Evolutionary conservation across 1,284 basidiomycete species (phyloP).

Genomic region (Malassezia brasiliensis): DNA sequence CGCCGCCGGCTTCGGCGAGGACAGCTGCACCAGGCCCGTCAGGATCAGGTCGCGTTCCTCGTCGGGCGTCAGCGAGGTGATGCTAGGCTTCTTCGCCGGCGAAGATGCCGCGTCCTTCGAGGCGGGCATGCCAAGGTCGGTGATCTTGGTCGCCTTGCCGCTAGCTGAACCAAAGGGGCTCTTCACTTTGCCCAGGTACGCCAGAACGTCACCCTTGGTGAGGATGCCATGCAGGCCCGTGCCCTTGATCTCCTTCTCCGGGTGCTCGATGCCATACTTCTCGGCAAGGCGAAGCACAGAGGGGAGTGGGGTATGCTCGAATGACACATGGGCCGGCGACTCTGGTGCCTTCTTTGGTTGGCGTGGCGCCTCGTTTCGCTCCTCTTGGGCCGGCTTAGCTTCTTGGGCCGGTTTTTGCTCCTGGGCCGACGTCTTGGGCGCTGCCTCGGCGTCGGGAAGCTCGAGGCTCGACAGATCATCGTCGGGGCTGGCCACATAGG

Average conservation of each 20-base stretch:
- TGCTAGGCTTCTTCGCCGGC: background rate
- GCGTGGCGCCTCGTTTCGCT: background rate
- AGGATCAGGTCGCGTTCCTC: conserved; percentile 3
- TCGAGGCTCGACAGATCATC: conserved; percentile 49
- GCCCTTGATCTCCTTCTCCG: conserved; percentile 46
- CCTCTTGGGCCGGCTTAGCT: background rate
- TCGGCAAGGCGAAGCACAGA: conserved; percentile 47
- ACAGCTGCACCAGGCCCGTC: conserved; percentile 1
- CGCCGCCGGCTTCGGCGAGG: background rate
- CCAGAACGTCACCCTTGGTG: conserved; percentile 51
- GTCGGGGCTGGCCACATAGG: conserved; percentile 50
- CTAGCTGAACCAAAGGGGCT: conserved; percentile 29
- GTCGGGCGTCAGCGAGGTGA: background rate
- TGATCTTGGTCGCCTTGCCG: conserved; percentile 9
- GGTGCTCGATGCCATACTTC: conserved; percentile 40
- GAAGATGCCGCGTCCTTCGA: background rate
- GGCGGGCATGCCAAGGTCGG: conserved; percentile 3
- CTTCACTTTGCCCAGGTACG: conserved; percentile 43
- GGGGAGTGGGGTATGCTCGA: conserved; percentile 35
- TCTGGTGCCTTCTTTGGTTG: background rate
- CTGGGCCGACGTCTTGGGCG: background rate
- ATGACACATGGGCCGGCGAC: background rate
- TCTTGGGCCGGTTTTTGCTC: background rate
- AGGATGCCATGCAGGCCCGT: conserved; percentile 49
- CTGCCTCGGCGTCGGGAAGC: background rate